Evolutionary conservation across 2,329 filamentous ascomycete species (phyloP).

Genomic region (Coniochaeta pulveracea): DNA sequence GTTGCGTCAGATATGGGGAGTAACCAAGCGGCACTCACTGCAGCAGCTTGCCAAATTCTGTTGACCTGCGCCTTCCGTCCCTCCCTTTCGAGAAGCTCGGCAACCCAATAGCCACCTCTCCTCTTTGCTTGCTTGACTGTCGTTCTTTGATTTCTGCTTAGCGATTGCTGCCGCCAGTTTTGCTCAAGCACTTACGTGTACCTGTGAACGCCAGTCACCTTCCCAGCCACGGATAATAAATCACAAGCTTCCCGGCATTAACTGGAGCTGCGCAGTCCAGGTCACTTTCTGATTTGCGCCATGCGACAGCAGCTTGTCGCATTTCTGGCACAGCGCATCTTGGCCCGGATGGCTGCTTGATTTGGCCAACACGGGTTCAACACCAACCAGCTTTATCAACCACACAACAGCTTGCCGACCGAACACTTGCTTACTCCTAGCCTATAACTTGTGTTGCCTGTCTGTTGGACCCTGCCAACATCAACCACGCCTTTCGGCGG

Average conservation of each 20-base stretch:
- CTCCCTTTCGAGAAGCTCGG: conserved; percentile 2
- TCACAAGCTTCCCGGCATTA: too few species aligned
- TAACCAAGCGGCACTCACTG: too few species aligned
- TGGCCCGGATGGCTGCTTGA: neutral
- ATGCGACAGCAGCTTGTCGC: conserved; percentile 1
- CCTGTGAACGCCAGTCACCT: too few species aligned
- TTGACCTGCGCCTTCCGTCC: neutral
- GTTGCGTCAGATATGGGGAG: conserved; percentile 2
- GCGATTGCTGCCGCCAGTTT: neutral
- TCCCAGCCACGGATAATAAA: conserved; percentile 1
- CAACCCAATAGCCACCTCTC: neutral
- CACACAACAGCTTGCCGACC: conserved; percentile 3
- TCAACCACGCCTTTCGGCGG: neutral
- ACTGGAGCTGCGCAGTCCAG: too few species aligned
- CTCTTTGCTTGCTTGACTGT: too few species aligned
- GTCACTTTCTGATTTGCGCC: neutral
- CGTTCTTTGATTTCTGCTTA: neutral
- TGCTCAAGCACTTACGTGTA: too few species aligned
- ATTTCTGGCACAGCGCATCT: conserved; percentile 1
- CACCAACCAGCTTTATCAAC: neutral
- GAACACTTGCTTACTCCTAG: neutral
- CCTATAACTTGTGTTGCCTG: neutral
- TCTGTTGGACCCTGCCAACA: neutral
- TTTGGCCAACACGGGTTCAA: neutral
- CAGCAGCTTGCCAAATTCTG: neutral